Conservation (phyloP, 2,329 filamentous ascomycete species). For the Fusarium redolens region DNA sequence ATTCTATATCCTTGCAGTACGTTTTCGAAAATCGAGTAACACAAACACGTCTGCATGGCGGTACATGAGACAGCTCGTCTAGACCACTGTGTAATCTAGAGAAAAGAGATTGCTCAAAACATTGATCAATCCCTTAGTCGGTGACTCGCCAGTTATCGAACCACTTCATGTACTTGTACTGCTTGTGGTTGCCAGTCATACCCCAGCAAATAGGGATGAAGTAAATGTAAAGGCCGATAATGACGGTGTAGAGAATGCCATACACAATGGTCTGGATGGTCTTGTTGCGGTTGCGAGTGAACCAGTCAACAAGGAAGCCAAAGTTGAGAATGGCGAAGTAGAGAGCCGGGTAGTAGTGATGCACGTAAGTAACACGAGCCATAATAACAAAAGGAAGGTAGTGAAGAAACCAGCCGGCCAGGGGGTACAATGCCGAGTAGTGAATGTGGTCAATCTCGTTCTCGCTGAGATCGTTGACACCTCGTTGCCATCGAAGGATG, state of each 20-base stretch:
- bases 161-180: conserved; percentile 96
- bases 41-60: conserved; percentile 22
- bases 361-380: conserved; percentile 98
- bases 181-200: conserved; percentile 84
- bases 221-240: conserved; percentile 85
- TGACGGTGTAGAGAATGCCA: conserved; percentile 75
- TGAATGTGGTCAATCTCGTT: conserved; percentile 93
- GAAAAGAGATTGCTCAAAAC: conserved; percentile 13
- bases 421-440: conserved; percentile 90
- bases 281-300: conserved; percentile 74
- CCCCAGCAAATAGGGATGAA: conserved; percentile 97
- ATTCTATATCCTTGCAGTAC: conserved; percentile 35
- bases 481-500: conserved; percentile 93
- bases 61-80: conserved; percentile 27
- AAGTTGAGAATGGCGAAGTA: conserved; percentile 95
- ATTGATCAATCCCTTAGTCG: conserved; percentile 57
- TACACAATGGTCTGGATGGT: conserved; percentile 77
- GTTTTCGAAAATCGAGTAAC: conserved; percentile 28
- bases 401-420: conserved; percentile 95
- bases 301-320: conserved; percentile 90
- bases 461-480: conserved; percentile 83
- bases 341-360: conserved; percentile 98
- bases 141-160: conserved; percentile 87
- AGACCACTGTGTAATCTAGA: conserved; percentile 26
- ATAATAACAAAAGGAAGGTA: conserved; percentile 96